Base-by-base conservation (phyloP, 148 eudicot species). In the Limonium bicolor region DNA sequence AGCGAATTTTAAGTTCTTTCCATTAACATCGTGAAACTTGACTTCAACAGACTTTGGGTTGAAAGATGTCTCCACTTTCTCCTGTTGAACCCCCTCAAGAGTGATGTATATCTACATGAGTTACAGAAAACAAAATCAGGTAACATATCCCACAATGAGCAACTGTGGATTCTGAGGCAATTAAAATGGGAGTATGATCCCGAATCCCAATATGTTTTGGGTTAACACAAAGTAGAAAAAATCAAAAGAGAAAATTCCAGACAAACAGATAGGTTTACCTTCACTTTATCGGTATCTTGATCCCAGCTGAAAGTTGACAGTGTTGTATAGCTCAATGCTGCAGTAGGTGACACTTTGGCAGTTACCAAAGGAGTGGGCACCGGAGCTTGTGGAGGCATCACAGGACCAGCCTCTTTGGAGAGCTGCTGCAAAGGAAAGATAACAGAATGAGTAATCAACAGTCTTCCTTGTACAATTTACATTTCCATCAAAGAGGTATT, bases 241-340 rank as follows among this genome's bases (percentile, higher is more conserved):
- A n/a, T 1, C 26, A 20, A 38, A 14, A 4, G n/a, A n/a, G n/a
- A n/a, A 11, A 20, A 14, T 5, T 28, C 3, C n/a, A 8, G 1
- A 26, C 15, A 6, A 10, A 21, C 4, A 41, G 16, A 5, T 30
- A 7, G 16, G 6, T 28, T 46, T 46, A 88, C 96, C 96, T 88
- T 88, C 30, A 88, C 58, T 67, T 88, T 77, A 32, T 77, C 94
- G 54, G 14, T 58, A 50, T 83, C 96, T 59, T 88, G 96, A 60
- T 88, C 96, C 94, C 94, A 88, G 81, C 96, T 83, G 59, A 83
- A 88, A 48, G 96, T 65, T 33, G 66, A 58, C 31, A 83, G 74
- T 6, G 83, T 50, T 7, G 45, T 27, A 50, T 88, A 88, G 26
- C 28, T 69, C 46, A 83, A 29, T 20, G 64, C 47, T 13, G 96